Base-by-base conservation (phyloP, 2,329 filamentous ascomycete species). In the Pseudopithomyces chartarum region DNA sequence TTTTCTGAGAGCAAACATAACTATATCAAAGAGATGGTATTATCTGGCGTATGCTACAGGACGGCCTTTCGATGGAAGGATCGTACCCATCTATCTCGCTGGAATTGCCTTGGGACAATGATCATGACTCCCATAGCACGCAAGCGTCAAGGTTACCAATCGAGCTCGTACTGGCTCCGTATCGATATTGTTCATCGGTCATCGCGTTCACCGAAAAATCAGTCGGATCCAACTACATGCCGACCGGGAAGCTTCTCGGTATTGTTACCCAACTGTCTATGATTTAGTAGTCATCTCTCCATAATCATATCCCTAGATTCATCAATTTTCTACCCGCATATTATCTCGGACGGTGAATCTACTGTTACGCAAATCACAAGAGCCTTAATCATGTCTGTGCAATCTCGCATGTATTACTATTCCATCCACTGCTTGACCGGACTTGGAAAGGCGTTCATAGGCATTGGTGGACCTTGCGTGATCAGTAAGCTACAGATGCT, bases 391-490 rank as follows among this genome's bases (percentile, higher is more conserved):
- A 29, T 26, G 6, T n/a, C 33, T n/a, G 13, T 39, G 19, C 48
- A 26, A 33, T 34, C 17, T 39, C 10, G 33, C 34, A 29, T 17
- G 23, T 33, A 33, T 42, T 50, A 10, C 23, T 34, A 43, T 33
- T 33, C n/a, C 23, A 15, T 19, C 8, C 20, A n/a, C 13, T 22
- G 10, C 38, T 43, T 43, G n/a, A 11, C 48, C 48, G 26, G 23
- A 51, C 38, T 13, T 19, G 48, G 23, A 22, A 42, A 33, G 48
- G 36, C 17, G 36, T 40, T 17, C 15, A 26, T 12, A 19, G 3
- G 22, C 7, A 36, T 26, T 29, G 48, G 38, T 51, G 48, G 36
- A 34, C 26, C 48, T 22, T 51, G 48, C 48, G 48, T 42, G 38
- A 15, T 51, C 48, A 51, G 38, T 51, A 51, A 51, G 38, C 38